Evolutionary conservation across 768 basidiomycete genomes (phyloP), one percentile per base, ranked within the genome.

Genomic region (Collybia nuda): DNA sequence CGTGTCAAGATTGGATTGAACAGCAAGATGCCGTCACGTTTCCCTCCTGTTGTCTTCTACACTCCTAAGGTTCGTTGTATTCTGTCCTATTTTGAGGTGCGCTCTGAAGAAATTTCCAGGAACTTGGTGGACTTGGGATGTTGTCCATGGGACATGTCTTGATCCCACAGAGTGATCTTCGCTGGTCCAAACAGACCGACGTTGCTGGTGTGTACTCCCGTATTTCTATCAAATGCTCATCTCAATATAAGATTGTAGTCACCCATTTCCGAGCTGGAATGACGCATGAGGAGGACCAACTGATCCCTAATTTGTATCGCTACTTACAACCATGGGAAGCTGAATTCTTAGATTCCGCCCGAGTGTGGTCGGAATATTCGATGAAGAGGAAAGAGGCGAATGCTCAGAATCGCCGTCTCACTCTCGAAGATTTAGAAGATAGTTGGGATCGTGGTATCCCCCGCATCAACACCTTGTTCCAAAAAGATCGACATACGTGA

Each of bases 381-480:
- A 91, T 98, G 93, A 99, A 98, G 78, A 77, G 97, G 59, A 98
- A 98, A 68, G 97, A 99, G 65, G 97, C 97, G n/a, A 97, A 94
- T 56, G 96, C 97, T 1, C 93, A 97, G 66, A 98, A 98, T 71
- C 88, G 96, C 49, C 87, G 97, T 14, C 78, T 99, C 48, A 99
- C 97, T 1, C 77, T 99, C 17, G 97, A 99, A 67, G 97, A 98
- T 77, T 79, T 98, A 22, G 97, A 98, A 67, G 95, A 99, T 63
- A 93, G 89, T 61, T 98, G 96, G 96, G 96, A 98, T 70, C 88
- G 95, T 57, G 94, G 95, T 72, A 97, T 98, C 64, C 95, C 95
- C 47, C 86, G 97, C 60, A 98, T 99, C 77, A 98, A 98, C 71
- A 98, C 96, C 0, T 74, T 99, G 40, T 99, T 98, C 89, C 96